Evolutionary conservation across 202 grass and related monocot species (phyloP).

Genomic region (Panicum hallii): DNA sequence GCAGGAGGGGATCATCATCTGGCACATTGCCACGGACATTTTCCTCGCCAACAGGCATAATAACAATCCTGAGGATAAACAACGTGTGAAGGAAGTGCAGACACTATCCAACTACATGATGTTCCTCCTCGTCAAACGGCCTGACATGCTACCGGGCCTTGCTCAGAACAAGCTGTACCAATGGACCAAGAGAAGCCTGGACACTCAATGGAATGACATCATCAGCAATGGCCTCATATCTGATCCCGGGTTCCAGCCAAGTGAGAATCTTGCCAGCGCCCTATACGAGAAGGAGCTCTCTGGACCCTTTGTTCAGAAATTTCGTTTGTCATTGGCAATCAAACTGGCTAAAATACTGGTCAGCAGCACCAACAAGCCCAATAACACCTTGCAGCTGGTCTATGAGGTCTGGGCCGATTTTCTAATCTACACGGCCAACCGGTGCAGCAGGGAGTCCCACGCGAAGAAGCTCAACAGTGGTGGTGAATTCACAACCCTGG

Average conservation of each 20-base stretch:
- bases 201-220: not conserved
- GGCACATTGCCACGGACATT: slow-evolving; percentile 61
- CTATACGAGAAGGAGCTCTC: not conserved
- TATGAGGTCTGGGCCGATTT: slow-evolving; percentile 11
- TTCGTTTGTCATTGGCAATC: not conserved
- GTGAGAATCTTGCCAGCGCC: not conserved
- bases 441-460: no score
- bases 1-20: slow-evolving; percentile 53
- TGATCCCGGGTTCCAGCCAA: not conserved
- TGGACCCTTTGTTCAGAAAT: not conserved
- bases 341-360: not conserved
- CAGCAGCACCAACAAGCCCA: not conserved
- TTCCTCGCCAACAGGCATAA: slow-evolving; percentile 1
- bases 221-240: not conserved
- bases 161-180: slow-evolving; percentile 30
- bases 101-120: slow-evolving; percentile 50
- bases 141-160: slow-evolving; percentile 48
- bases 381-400: not conserved
- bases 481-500: not conserved
- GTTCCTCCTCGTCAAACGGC: slow-evolving; percentile 45
- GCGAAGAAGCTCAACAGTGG: no score
- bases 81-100: not conserved
- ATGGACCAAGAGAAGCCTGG: slow-evolving; percentile 19
- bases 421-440: not conserved
- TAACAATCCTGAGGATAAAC: not conserved